Base-by-base conservation (phyloP, 1,284 basidiomycete genomes). In the Microbotryum intermedium region DNA sequence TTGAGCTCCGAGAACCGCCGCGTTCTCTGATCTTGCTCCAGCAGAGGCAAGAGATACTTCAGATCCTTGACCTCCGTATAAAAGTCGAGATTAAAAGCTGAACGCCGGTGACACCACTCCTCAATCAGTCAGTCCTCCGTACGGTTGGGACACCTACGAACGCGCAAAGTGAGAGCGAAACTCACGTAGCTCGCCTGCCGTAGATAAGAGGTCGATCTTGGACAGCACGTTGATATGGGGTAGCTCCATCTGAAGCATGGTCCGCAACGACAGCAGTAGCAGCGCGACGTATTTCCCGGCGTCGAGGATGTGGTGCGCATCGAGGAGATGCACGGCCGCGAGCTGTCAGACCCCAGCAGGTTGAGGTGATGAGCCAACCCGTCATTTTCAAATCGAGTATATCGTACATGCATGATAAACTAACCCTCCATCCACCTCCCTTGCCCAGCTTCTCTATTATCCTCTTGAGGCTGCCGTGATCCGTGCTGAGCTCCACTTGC, bases 51-150 rank as follows among this genome's bases (percentile, higher is more conserved):
- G 7, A 99, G 82, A 74, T 97, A 88, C 0, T 86, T 86, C 0
- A 99, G 79, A 74, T 99, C 93, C 76, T 97, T 92, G 0, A 95
- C 94, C 75, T 98, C 90, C 46, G 95, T 97, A 74, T 98, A 98
- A 74, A 90, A 99, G 68, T 94, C 90, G 47, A 98, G 84, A 71
- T 94, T 95, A 79, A 98, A 97, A 44, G 92, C 92, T 94, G 69
- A 25, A 50, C 18, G n/a, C 34, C 6, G 50, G 25, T 52, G 59
- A 23, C 53, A 48, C 55, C 53, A 58, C 44, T 46, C n/a, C 48
- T 53, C 28, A 49, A 25, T 20, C 26, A 18, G 20, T 26, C 20
- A 58, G 28, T 43, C 44, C 11, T 16, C 8, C n/a, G 13, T 11
- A 18, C 26, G 53, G 25, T 11, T 51, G 39, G 53, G 45, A 18